phyloP scores from a whole-genome alignment of 2,329 filamentous ascomycete species.

The Botryosphaeria dothidea region DNA sequence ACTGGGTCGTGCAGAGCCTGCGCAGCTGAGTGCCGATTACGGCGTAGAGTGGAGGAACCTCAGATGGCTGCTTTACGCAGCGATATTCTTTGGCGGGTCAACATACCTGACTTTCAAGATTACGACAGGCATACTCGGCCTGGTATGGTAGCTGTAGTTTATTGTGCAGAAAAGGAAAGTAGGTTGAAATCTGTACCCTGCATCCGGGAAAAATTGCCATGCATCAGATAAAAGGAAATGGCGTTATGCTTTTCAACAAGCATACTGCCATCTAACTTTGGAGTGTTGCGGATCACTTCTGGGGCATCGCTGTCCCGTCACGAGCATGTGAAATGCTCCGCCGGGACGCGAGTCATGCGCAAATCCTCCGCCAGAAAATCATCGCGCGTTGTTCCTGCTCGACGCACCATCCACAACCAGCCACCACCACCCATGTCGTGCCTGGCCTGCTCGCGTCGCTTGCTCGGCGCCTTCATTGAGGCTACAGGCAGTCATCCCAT shows the following conservation, averaged over 20 bases:
- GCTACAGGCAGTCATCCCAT: not conserved
- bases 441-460: not conserved
- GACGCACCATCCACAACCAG: not conserved
- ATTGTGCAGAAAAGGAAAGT: not conserved
- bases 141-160: not conserved
- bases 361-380: not conserved
- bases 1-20: conserved; percentile 45
- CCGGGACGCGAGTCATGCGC: conserved; percentile 3
- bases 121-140: conserved; percentile 15
- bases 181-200: not conserved
- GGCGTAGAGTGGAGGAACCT: conserved; percentile 52
- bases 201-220: not conserved
- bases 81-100: conserved; percentile 30
- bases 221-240: not conserved
- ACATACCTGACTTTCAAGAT: conserved; percentile 30
- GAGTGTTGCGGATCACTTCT: not conserved
- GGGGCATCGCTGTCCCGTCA: not conserved
- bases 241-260: not conserved
- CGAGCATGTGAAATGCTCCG: not conserved
- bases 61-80: conserved; percentile 46
- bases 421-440: not conserved
- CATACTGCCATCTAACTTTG: not conserved
- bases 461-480: not conserved
- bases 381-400: not conserved
- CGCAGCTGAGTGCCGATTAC: conserved; percentile 36